Percentiles rank a stretch among this genome's conserved stretches.
These are phyloP conservation scores for Debaryomyces subglobosus DNA, from an alignment of 1,139 yeast species.

Conservation along the genomic window DNA sequence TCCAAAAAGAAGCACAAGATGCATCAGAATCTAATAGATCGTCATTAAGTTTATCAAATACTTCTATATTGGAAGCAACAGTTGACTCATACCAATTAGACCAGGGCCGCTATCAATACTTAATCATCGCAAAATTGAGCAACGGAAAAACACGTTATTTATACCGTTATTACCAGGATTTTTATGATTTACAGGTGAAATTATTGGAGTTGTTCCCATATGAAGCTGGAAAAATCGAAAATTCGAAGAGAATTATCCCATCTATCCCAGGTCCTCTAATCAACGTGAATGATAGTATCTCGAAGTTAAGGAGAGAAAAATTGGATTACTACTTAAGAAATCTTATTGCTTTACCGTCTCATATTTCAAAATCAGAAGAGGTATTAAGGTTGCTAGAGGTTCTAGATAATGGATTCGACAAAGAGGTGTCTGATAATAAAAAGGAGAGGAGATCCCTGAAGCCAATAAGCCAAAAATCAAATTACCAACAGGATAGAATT, in stretches of 20 bases:
- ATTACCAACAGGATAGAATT: constrained; percentile 46
- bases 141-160: constrained; percentile 72
- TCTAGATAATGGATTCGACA: constrained; percentile 64
- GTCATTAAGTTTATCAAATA: constrained; percentile 36
- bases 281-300: constrained; percentile 85
- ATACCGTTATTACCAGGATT: constrained; percentile 93
- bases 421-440: constrained; percentile 32
- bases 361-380: constrained; percentile 70
- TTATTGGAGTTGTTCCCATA: constrained; percentile 83
- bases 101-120: constrained; percentile 89
- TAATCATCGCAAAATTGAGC: constrained; percentile 68
- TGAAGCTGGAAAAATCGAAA: constrained; percentile 89
- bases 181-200: constrained; percentile 89
- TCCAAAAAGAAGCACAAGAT: constrained; percentile 27
- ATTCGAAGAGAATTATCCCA: constrained; percentile 75
- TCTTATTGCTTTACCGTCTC: constrained; percentile 72
- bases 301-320: constrained; percentile 82
- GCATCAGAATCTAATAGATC: constrained; percentile 32
- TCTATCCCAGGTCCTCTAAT: constrained; percentile 96
- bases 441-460: constrained; percentile 33
- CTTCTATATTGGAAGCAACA: constrained; percentile 57
- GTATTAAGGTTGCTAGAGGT: constrained; percentile 75
- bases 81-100: constrained; percentile 84
- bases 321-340: constrained; percentile 81
- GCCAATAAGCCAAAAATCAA: constrained; percentile 45